Conservation (phyloP, 108 stramenopile species). For the Parietichytrium sp. region DNA sequence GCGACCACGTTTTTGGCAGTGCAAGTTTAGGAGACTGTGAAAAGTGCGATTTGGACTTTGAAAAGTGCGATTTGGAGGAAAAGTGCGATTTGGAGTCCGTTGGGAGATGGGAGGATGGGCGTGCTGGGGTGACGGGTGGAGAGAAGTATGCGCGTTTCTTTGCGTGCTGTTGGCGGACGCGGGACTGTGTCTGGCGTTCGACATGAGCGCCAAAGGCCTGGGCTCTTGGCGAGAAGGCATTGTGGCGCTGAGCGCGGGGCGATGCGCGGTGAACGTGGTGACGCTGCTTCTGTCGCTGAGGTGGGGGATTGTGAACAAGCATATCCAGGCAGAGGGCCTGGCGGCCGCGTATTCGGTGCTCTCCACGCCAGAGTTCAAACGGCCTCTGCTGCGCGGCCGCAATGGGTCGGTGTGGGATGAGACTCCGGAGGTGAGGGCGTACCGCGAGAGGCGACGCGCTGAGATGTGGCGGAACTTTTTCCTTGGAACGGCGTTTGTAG, state of each 20-base stretch:
- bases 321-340: constrained; percentile 21
- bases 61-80: no score
- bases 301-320: not conserved
- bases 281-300: not conserved
- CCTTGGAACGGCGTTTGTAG: not conserved
- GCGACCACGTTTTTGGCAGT: no score
- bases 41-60: no score
- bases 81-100: no score
- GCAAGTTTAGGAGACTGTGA: no score
- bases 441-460: not conserved
- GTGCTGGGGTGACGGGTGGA: no score
- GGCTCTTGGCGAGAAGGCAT: no score
- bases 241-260: not conserved
- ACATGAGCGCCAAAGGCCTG: no score
- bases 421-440: not conserved
- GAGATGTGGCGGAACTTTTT: constrained; percentile 9
- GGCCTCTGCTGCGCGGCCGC: constrained; percentile 8
- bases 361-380: not conserved
- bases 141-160: no score
- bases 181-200: no score
- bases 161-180: no score
- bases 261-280: not conserved
- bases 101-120: no score
- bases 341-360: not conserved
- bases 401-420: not conserved